Evolutionary conservation across 2,329 filamentous ascomycete genomes (phyloP).

Genomic region (Onygena corvina): DNA sequence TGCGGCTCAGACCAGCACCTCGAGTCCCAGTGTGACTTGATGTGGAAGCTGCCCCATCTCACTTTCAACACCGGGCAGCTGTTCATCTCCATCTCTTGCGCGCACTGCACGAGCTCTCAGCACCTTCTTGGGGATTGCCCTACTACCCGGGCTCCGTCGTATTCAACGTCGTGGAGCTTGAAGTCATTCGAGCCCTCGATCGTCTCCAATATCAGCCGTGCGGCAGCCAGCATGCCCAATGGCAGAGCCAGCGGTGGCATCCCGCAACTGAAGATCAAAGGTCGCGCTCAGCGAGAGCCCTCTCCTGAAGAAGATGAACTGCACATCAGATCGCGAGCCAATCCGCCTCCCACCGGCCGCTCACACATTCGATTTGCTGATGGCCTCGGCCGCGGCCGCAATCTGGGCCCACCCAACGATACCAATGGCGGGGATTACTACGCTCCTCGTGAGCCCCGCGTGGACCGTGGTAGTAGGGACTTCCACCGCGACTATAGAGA

Average conservation of each 20-base stretch:
- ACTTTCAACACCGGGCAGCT: conserved; percentile 22
- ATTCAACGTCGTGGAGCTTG: conserved; percentile 31
- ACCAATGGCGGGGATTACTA: conserved; percentile 9
- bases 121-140: conserved; percentile 38
- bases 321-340: conserved; percentile 22
- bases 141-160: conserved; percentile 19
- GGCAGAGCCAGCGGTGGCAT: conserved; percentile 15
- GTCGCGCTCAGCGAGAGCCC: conserved; percentile 23
- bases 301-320: conserved; percentile 28
- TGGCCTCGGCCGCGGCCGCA: conserved; percentile 22
- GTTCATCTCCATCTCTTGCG: conserved; percentile 35
- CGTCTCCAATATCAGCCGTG: conserved; percentile 31
- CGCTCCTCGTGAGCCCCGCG: conserved; percentile 13
- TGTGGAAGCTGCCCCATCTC: conserved; percentile 41
- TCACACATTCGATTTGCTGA: conserved; percentile 28
- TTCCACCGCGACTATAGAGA: conserved; percentile 18
- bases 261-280: conserved; percentile 27
- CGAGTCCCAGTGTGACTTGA: conserved; percentile 47
- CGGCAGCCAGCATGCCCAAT: conserved; percentile 14
- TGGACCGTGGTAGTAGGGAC: too few species aligned
- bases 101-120: conserved; percentile 32
- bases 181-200: conserved; percentile 26
- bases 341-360: conserved; percentile 21
- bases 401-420: conserved; percentile 16
- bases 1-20: conserved; percentile 47